Base-by-base conservation (phyloP, 2,329 filamentous ascomycete species). In the Orbilia javanica region DNA sequence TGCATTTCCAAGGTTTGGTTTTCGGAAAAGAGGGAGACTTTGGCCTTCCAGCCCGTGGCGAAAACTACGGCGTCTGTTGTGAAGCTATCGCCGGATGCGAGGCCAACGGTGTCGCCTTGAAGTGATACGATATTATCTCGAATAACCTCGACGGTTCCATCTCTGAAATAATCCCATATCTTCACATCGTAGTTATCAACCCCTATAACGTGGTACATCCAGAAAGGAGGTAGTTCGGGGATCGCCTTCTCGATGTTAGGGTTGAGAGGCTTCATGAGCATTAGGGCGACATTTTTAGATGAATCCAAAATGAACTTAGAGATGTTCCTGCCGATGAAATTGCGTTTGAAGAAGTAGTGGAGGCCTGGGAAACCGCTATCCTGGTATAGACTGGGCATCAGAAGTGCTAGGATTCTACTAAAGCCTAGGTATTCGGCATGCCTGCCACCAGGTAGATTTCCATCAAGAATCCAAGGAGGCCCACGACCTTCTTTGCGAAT, bases 401-500 rank as follows among this genome's bases (percentile, higher is more conserved):
- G 11, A 10, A 78, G 53, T 4, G 67, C 60, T 7, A 72, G 53
- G 27, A 78, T n/a, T 10, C 74, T 50, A 18, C 60, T 63, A 27
- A 78, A 78, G 5, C 74, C 74, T 2, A 78, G 44, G 13, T 55
- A 44, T n/a, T 78, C 74, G 2, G 74, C 67, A 7, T 63, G 67
- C 55, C 29, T 64, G 13, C 74, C 74, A 18, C 34, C 46, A 0
- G 74, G 74, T 7, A 78, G 62, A 10, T 63, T 46, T 3, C 55
- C 46, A 10, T 72, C 86, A 0, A 87, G 83, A 80, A 89, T 88
- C 86, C 87, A 89, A 0, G 84, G 83, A 0, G 88, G 88, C 0
- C 89, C 89, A 39, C 87, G 86, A 3, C 89, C 89, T n/a, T 84
- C 86, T n/a, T 86, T 84, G 52, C 89, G 86, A 69, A 91, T 88